phyloP scores from a whole-genome alignment of 2,329 filamentous ascomycete genomes.

The Teratosphaeria pseudoeucalypti region DNA sequence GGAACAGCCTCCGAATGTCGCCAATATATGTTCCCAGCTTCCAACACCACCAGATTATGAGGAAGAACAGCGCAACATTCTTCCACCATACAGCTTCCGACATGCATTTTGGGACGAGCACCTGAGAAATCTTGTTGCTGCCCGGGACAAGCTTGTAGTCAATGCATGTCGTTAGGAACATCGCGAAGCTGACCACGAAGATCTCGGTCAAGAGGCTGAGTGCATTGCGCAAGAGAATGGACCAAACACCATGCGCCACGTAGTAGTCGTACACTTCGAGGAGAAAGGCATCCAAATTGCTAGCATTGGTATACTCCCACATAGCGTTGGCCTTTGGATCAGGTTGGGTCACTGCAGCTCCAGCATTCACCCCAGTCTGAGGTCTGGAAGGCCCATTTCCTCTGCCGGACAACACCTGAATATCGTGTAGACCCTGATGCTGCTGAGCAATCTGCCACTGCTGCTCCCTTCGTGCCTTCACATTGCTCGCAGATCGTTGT shows the following conservation, averaged over 20 bases:
- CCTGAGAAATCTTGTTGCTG: slow-evolving; percentile 50
- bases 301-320: slow-evolving; percentile 88
- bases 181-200: slow-evolving; percentile 73
- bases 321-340: slow-evolving; percentile 67
- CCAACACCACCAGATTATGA: slow-evolving; percentile 75
- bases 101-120: slow-evolving; percentile 66
- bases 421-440: slow-evolving; percentile 34
- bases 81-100: slow-evolving; percentile 60
- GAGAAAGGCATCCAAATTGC: slow-evolving; percentile 81
- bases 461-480: slow-evolving; percentile 23
- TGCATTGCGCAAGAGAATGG: slow-evolving; percentile 62
- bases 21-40: slow-evolving; percentile 64
- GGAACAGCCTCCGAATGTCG: slow-evolving; percentile 60
- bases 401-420: slow-evolving; percentile 6
- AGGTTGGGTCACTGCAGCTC: slow-evolving; percentile 30
- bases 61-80: slow-evolving; percentile 72
- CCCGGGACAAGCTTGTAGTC: slow-evolving; percentile 64
- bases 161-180: slow-evolving; percentile 76
- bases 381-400: neutral
- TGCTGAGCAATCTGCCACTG: slow-evolving; percentile 42
- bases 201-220: slow-evolving; percentile 70
- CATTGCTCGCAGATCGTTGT: neutral
- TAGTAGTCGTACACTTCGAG: slow-evolving; percentile 81
- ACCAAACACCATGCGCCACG: slow-evolving; percentile 71
- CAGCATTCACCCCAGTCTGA: neutral